These are phyloP conservation scores for Amphicarpaea edgeworthii DNA, from an alignment of 306 rosid species.

Conservation along the genomic window DNA sequence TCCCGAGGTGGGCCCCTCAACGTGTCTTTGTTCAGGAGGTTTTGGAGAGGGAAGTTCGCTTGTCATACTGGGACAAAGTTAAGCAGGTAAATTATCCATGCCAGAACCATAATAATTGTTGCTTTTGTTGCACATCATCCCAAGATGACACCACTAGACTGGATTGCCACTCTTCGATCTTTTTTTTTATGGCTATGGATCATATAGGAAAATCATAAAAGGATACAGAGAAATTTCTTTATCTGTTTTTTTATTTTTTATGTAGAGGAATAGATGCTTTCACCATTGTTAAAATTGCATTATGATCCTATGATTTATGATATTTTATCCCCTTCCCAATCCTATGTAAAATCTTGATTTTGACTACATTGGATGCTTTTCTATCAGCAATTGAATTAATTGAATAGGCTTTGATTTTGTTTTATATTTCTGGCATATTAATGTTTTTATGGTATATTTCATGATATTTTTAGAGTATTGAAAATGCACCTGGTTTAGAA, in stretches of 20 bases:
- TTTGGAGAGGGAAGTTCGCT: conserved; percentile 96
- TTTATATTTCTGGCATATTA: conserved; percentile 16
- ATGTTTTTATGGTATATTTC: conserved; percentile 31
- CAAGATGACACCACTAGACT: conserved; percentile 4
- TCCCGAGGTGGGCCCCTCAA: conserved; percentile 99
- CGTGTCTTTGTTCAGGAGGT: conserved; percentile 99
- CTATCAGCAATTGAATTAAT: not conserved
- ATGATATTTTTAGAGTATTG: conserved; percentile 73
- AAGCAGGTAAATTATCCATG: conserved; percentile 81
- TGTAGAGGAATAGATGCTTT: conserved; percentile 11
- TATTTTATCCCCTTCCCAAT: not conserved
- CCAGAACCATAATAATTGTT: not conserved
- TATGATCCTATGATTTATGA: not conserved
- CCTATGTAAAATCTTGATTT: not conserved
- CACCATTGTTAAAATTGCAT: not conserved
- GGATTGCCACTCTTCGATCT: conserved; percentile 13
- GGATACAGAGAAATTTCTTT: not conserved
- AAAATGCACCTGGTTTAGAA: conserved; percentile 97
- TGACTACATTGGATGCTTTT: conserved; percentile 13
- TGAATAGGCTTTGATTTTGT: conserved; percentile 26
- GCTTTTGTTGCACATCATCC: conserved; percentile 21
- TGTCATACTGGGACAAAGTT: conserved; percentile 98
- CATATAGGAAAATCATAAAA: conserved; percentile 6
- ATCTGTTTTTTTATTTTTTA: conserved; percentile 26
- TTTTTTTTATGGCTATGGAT: conserved; percentile 21